These are phyloP conservation scores for Margaritispora aquatica DNA, from an alignment of 495 filamentous ascomycete species.

Conservation along the genomic window DNA sequence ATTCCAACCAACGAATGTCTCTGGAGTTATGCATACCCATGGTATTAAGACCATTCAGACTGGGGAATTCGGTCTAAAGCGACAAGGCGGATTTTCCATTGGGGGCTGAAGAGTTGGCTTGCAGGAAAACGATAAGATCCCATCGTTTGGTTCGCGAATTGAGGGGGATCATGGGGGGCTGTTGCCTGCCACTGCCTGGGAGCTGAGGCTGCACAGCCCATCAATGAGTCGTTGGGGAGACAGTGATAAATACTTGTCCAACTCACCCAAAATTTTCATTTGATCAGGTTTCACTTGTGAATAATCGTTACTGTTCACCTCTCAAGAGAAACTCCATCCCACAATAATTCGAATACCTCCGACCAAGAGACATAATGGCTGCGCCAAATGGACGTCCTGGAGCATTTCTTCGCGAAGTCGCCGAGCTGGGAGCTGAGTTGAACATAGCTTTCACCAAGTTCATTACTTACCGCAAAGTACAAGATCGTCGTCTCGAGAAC, in stretches of 20 bases:
- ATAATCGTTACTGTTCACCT: background rate
- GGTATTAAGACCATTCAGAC: background rate
- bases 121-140: background rate
- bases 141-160: background rate
- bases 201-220: constrained; percentile 1
- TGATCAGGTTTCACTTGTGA: background rate
- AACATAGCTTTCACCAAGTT: constrained; percentile 5
- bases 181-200: background rate
- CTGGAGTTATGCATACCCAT: background rate
- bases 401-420: constrained; percentile 1
- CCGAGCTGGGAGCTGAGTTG: background rate
- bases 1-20: background rate
- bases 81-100: background rate
- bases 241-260: background rate
- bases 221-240: background rate
- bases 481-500: constrained; percentile 3
- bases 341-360: background rate
- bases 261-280: background rate
- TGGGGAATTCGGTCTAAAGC: background rate
- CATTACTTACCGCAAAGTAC: constrained; percentile 13
- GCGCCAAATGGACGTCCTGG: constrained; percentile 2
- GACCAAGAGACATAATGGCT: background rate
- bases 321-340: background rate
- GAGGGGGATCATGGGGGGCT: too few relatives aligned
- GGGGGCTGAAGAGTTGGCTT: background rate